Evolutionary conservation across 2,329 filamentous ascomycete genomes (phyloP), one percentile per base, ranked within the genome.

Genomic region (Calonectria multiphialidica): DNA sequence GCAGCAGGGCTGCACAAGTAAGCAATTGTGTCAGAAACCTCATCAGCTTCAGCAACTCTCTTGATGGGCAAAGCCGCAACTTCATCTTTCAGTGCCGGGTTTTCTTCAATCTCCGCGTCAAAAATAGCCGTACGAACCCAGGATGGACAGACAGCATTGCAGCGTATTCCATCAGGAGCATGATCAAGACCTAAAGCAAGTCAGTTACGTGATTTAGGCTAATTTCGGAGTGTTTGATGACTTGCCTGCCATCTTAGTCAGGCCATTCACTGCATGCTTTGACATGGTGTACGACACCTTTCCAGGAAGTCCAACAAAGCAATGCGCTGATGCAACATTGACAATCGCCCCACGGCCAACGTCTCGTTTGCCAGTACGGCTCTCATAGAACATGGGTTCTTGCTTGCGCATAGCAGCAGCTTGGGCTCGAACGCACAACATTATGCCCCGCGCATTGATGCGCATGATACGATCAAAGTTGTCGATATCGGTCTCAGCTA

Each of bases 11-110:
- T 64, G 12, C 61, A 64, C 37, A 64, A 23, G 28, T 64, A 64
- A 16, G 61, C 61, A 47, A 64, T 64, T 2, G 61, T 64, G 7
- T 64, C 61, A 35, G 61, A 64, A 45, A 64, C 61, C 23, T 49
- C 61, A 18, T 64, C 61, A 10, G 42, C 30, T 35, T 64, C 61
- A 35, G 61, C 61, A 21, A 25, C 61, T n/a, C 61, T 21, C 42
- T 49, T 49, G n/a, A 64, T 33, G 18, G 53, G 50, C 3, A 57
- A 30, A 15, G 53, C 53, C 13, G n/a, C 3, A 9, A 57, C 33
- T 9, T 37, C 33, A 15, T 21, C 33, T 57, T 23, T n/a, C 13
- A 57, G 21, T n/a, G 53, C n/a, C 7, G 53, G 53, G 53, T 57
- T 57, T 21, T 57, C 53, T 25, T 23, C 35, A 18, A 57, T n/a